Conservation (phyloP, 1,139 yeast species). For the Citeromyces siamensis region DNA sequence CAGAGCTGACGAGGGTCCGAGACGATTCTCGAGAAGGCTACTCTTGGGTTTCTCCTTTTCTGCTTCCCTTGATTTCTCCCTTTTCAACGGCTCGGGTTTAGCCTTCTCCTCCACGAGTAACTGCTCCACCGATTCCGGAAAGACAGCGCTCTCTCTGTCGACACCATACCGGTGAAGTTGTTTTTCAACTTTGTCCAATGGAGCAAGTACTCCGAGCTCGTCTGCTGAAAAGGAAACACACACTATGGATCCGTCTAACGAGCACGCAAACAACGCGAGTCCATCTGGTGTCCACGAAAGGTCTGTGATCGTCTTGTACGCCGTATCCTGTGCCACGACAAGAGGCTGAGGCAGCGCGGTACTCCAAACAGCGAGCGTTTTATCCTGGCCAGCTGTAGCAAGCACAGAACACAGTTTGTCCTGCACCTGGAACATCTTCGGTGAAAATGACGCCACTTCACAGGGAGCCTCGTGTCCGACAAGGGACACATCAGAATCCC, state of each 20-base stretch:
- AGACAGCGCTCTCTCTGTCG: slow-evolving; percentile 68
- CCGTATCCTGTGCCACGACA: slow-evolving; percentile 50
- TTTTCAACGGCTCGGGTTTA: slow-evolving; percentile 7
- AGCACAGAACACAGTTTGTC: slow-evolving; percentile 33
- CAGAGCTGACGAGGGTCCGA: slow-evolving; percentile 1
- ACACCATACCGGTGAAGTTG: slow-evolving; percentile 81
- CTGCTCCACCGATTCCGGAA: slow-evolving; percentile 83
- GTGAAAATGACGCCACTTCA: slow-evolving; percentile 87
- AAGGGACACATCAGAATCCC: slow-evolving; percentile 82
- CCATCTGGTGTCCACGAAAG: slow-evolving; percentile 78
- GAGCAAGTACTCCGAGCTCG: slow-evolving; percentile 67
- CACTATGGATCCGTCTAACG: slow-evolving; percentile 77
- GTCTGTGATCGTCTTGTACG: slow-evolving; percentile 56
- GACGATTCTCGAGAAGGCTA: neutral
- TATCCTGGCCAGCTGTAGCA: slow-evolving; percentile 76
- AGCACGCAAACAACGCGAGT: slow-evolving; percentile 51
- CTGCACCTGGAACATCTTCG: slow-evolving; percentile 33
- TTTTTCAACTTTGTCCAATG: slow-evolving; percentile 50
- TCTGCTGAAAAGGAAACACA: slow-evolving; percentile 52
- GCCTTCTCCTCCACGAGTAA: slow-evolving; percentile 58
- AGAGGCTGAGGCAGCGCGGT: slow-evolving; percentile 50
- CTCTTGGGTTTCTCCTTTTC: neutral
- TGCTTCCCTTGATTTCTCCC: neutral
- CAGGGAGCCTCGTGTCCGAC: slow-evolving; percentile 97
- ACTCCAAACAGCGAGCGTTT: slow-evolving; percentile 60